These are phyloP conservation scores for Priceomyces haplophilus DNA, from an alignment of 805 yeast species.

Conservation along the genomic window DNA sequence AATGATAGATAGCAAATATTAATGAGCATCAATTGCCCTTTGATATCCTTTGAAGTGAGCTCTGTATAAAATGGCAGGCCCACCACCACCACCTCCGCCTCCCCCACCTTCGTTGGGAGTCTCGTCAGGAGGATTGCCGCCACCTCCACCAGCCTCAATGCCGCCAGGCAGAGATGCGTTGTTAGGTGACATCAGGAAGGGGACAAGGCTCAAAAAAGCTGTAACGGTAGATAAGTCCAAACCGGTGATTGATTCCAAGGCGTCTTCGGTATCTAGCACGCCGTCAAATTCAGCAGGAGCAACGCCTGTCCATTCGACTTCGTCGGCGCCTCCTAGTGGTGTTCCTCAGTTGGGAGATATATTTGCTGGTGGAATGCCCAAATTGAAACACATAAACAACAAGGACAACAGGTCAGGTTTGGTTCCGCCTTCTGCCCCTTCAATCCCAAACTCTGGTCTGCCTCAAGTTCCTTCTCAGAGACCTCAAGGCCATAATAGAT, in stretches of 20 bases:
- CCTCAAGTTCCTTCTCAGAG: conserved; percentile 6
- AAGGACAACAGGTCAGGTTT: conserved; percentile 36
- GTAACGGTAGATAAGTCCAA: conserved; percentile 43
- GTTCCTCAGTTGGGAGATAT: conserved; percentile 60
- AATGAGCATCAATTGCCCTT: not conserved
- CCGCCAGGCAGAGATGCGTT: conserved; percentile 45
- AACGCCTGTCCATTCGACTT: conserved; percentile 10
- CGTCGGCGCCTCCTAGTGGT: conserved; percentile 27
- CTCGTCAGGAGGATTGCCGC: conserved; percentile 9
- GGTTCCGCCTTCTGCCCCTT: conserved; percentile 38
- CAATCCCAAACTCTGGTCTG: conserved; percentile 5
- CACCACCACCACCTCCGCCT: conserved; percentile 33
- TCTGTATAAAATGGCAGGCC: conserved; percentile 20
- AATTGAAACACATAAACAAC: conserved; percentile 42
- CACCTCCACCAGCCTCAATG: conserved; percentile 21
- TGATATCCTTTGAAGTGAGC: not conserved
- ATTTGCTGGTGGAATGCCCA: conserved; percentile 80
- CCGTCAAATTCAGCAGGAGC: conserved; percentile 19
- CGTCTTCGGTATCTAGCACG: conserved; percentile 34
- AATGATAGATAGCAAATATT: not conserved
- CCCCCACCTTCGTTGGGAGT: conserved; percentile 13
- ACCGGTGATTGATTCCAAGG: conserved; percentile 56
- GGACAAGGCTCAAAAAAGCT: conserved; percentile 39
- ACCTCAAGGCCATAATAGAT: not conserved
- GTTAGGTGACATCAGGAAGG: conserved; percentile 78